Conservation (phyloP, 768 basidiomycete genomes). For the Leccinum barrowsii region DNA sequence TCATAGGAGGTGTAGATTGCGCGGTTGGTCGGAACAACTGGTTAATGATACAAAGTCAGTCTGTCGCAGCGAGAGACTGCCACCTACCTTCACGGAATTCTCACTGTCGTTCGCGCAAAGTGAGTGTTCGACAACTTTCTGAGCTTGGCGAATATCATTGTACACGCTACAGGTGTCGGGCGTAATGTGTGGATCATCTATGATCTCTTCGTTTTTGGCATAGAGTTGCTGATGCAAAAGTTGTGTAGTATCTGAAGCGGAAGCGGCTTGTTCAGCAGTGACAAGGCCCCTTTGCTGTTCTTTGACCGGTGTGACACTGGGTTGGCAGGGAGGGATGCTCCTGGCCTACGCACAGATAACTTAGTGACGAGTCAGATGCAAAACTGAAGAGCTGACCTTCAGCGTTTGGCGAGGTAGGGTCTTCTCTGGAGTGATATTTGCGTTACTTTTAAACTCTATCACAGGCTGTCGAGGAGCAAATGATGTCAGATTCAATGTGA, state of each 20-base stretch:
- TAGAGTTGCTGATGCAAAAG: background rate
- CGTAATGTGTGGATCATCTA: background rate
- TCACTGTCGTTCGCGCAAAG: conserved; percentile 4
- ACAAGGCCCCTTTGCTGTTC: conserved; percentile 31
- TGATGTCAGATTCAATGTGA: background rate
- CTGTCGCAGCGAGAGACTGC: background rate
- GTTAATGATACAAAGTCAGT: conserved; percentile 2
- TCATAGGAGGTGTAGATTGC: conserved; percentile 17
- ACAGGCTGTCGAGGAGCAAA: conserved; percentile 1
- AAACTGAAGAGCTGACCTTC: conserved; percentile 15
- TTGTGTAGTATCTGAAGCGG: conserved; percentile 1
- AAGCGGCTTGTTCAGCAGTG: conserved; percentile 8
- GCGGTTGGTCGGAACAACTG: conserved; percentile 9
- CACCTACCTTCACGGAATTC: conserved; percentile 9
- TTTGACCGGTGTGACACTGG: conserved; percentile 21
- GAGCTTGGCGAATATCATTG: background rate
- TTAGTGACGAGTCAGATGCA: background rate
- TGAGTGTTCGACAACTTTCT: background rate
- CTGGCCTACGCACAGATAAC: conserved; percentile 5
- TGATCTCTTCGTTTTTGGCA: conserved; percentile 1
- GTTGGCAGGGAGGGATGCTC: background rate
- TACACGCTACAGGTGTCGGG: background rate
- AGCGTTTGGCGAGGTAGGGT: background rate
- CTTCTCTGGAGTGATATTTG: background rate
- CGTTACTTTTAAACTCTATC: background rate